Evolutionary conservation across 2,329 filamentous ascomycete genomes (phyloP).

Genomic region (Phialophora expanda): DNA sequence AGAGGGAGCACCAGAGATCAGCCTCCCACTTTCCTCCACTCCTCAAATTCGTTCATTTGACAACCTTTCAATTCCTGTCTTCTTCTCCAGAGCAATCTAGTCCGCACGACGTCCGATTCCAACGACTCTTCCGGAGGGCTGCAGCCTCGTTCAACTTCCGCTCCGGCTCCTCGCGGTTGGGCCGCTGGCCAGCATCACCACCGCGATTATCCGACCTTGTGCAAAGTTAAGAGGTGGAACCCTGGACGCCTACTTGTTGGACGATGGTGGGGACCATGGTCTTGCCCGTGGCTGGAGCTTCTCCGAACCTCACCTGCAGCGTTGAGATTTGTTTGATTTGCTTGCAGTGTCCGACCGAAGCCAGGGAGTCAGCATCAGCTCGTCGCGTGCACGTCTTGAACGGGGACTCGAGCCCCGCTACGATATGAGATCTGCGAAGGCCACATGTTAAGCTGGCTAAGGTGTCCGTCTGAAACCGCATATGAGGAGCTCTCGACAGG

Average conservation of each 20-base stretch:
- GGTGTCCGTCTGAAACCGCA: conserved; percentile 5
- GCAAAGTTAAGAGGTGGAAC: not conserved
- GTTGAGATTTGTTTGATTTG: conserved; percentile 8
- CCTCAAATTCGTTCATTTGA: conserved; percentile 31
- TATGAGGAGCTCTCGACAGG: conserved; percentile 4
- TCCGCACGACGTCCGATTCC: conserved; percentile 15
- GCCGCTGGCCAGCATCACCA: too few species aligned
- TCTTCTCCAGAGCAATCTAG: conserved; percentile 13
- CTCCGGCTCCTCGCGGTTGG: not conserved
- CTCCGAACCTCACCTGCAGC: conserved; percentile 17
- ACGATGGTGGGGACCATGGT: not conserved
- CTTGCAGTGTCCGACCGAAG: not conserved
- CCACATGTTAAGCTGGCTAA: not conserved
- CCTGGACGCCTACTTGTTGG: not conserved
- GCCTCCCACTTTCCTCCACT: conserved; percentile 13
- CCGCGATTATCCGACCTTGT: not conserved
- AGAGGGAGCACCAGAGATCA: conserved; percentile 9
- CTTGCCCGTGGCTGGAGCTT: conserved; percentile 3
- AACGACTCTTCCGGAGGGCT: conserved; percentile 2
- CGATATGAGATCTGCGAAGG: not conserved
- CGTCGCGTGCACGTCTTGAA: conserved; percentile 7
- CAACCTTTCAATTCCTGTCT: not conserved
- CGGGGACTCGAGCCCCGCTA: conserved; percentile 2
- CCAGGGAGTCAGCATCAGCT: conserved; percentile 8
- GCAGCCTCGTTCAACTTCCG: conserved; percentile 1